Base-by-base conservation (phyloP, 140 eudicot genomes). In the Erigeron philadelphicus region DNA sequence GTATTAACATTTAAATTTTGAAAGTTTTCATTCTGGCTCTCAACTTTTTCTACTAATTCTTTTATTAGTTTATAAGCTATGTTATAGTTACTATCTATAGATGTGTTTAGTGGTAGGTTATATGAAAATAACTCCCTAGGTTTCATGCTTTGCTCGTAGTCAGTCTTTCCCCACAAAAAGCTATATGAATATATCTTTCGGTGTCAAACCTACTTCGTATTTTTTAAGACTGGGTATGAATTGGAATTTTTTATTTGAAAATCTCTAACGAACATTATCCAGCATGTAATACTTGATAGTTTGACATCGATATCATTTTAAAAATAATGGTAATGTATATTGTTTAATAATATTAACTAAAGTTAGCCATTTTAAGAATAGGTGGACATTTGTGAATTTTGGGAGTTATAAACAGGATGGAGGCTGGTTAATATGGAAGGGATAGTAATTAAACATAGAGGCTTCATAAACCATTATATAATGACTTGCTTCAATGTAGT, bases 381-480 rank as follows among this genome's bases (percentile, higher is more conserved):
- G 38, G 6, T 50, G 56, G 13, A 17, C 56, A n/a, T 50, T 50
- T 13, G 56, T 50, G 56, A 50, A 8, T 50, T 50, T 16, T 4
- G 56, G 56, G 19, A 31, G 38, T 31, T 31, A 31, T 31, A 31
- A 31, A 31, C 38, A 31, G 38, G 4, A 31, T 31, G 38, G 38
- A 31, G 38, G 38, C 5, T 31, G 38, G 38, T 31, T 31, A 1
- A 31, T 31, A 2, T 31, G 38, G 38, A 50, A 50, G 56, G 56
- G 19, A 6, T 9, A 40, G 50, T 62, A 53, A 48, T 8, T 48
- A 38, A 62, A 12, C 18, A 61, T 48, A 38, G 42, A 65, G 64
- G 72, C 72, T 74, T 31, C 67, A 56, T 54, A 42, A 66, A 66
- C 52, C 68, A 67, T 67, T 4, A 73, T 41, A 52, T 16, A 58